Evolutionary conservation across 192 early-diverging fungal genomes (phyloP).

Genomic region (Kickxella alabastrina): DNA sequence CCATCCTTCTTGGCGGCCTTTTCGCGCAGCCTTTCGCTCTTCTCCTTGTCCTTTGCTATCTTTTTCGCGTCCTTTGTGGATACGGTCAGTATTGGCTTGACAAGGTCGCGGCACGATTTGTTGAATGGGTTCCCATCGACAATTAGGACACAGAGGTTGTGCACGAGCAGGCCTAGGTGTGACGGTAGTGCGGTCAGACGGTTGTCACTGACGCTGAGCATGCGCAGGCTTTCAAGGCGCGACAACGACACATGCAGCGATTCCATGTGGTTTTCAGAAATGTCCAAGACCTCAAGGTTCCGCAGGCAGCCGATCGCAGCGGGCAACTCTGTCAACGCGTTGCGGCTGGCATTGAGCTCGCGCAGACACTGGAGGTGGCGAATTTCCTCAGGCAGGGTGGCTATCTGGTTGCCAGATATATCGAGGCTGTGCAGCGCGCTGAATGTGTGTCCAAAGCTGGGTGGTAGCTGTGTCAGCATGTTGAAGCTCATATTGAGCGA

Average conservation of each 20-base stretch:
- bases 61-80: slow-evolving; percentile 15
- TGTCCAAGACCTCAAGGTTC: slow-evolving; percentile 39
- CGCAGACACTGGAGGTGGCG: slow-evolving; percentile 31
- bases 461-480: slow-evolving; percentile 30
- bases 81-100: slow-evolving; percentile 36
- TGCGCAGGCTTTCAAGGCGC: slow-evolving; percentile 33
- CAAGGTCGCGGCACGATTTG: slow-evolving; percentile 16
- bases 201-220: slow-evolving; percentile 50
- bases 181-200: slow-evolving; percentile 26
- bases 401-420: slow-evolving; percentile 39
- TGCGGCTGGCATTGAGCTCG: slow-evolving; percentile 39
- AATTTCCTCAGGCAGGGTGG: slow-evolving; percentile 38
- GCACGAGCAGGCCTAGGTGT: slow-evolving; percentile 39
- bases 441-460: slow-evolving; percentile 35
- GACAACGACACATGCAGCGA: slow-evolving; percentile 24
- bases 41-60: slow-evolving; percentile 22
- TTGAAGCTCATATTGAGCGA: slow-evolving; percentile 40
- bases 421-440: slow-evolving; percentile 26
- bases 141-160: slow-evolving; percentile 26
- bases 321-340: slow-evolving; percentile 33
- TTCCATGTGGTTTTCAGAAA: slow-evolving; percentile 39
- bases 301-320: slow-evolving; percentile 30
- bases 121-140: slow-evolving; percentile 51
- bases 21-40: slow-evolving; percentile 10
- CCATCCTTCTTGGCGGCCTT: slow-evolving; percentile 11